These are phyloP conservation scores for Oryza meridionalis DNA, from an alignment of 176 grass and related monocot genomes.

Conservation along the genomic window DNA sequence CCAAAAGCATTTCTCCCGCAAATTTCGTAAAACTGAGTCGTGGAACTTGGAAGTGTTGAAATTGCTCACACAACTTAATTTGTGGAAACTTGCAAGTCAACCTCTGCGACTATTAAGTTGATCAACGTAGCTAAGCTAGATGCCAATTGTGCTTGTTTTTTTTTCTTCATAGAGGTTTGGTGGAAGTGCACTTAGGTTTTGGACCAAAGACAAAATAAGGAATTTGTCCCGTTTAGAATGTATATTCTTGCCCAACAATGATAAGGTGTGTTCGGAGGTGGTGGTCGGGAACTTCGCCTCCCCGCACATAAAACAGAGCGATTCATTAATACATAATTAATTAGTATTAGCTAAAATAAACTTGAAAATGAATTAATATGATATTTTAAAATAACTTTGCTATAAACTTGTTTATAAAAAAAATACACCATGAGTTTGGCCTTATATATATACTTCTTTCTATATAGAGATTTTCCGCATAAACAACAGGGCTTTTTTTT, in stretches of 20 bases:
- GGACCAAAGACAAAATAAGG: not conserved
- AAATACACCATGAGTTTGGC: no score
- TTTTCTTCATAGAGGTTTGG: not conserved
- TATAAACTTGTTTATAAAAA: no score
- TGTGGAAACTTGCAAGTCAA: not conserved
- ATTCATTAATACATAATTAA: no score
- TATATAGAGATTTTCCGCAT: no score
- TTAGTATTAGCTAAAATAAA: no score
- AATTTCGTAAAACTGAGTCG: not conserved
- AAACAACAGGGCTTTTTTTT: no score
- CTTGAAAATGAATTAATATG: no score
- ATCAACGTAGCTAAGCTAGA: not conserved
- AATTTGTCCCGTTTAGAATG: not conserved
- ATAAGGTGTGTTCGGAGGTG: no score
- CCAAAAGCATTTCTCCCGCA: not conserved
- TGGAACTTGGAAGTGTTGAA: not conserved
- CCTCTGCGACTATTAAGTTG: not conserved
- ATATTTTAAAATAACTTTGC: no score
- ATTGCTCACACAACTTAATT: not conserved
- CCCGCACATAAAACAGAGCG: no score
- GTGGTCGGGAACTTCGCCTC: no score
- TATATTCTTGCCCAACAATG: not conserved
- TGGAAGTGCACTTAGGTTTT: not conserved
- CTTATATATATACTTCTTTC: no score
- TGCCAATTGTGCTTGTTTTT: not conserved